Percentiles rank a stretch among this genome's conserved stretches.
Evolutionary conservation across 1,284 basidiomycete species (phyloP).

Genomic region (Heterobasidion parviporum): DNA sequence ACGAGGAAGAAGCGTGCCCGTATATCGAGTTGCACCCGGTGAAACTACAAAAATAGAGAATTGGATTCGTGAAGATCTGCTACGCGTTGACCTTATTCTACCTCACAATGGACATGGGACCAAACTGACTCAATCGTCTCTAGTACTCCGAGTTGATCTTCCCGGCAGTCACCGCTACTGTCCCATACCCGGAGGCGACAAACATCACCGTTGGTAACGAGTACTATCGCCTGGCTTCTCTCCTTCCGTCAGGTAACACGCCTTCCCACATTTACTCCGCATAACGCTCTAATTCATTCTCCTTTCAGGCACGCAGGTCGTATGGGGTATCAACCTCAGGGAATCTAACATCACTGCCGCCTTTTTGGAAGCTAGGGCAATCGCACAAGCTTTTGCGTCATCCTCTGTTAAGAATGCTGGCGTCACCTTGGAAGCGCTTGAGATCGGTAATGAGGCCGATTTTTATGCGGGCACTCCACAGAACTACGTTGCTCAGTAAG

Average conservation of each 20-base stretch:
- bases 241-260: constrained; percentile 39
- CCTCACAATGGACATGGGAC: background rate
- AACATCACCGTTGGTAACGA: constrained; percentile 47
- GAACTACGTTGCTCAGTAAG: constrained; percentile 48
- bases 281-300: too few species aligned
- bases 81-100: too few species aligned
- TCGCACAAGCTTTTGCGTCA: constrained; percentile 44
- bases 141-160: constrained; percentile 37
- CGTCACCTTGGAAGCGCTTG: constrained; percentile 23
- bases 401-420: constrained; percentile 31
- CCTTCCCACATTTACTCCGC: too few species aligned
- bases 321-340: constrained; percentile 67
- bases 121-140: background rate
- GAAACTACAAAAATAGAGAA: too few species aligned
- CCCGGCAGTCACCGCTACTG: constrained; percentile 35
- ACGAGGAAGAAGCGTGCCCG: too few species aligned
- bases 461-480: constrained; percentile 46
- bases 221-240: constrained; percentile 48
- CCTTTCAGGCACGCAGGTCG: constrained; percentile 44
- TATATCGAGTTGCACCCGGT: too few species aligned
- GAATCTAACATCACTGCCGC: constrained; percentile 48
- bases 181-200: constrained; percentile 58
- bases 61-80: too few species aligned
- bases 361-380: constrained; percentile 47
- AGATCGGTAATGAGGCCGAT: constrained; percentile 49